Percentiles rank a stretch among this genome's conserved stretches.
Conservation (phyloP, 345 rosid species). For the Eucalyptus polyanthemos region DNA sequence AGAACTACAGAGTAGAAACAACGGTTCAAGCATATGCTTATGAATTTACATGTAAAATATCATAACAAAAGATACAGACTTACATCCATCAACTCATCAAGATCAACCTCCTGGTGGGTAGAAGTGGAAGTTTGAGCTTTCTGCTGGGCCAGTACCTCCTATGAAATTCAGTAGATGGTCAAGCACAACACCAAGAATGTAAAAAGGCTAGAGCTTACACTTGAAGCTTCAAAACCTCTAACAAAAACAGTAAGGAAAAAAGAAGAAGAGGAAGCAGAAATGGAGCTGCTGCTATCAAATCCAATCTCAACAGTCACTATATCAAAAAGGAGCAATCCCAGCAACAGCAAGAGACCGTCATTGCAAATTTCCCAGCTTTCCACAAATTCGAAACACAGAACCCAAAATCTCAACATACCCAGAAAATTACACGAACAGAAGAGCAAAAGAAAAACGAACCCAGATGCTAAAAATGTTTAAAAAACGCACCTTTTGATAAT, state of each 20-base stretch:
- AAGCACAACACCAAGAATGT: background rate
- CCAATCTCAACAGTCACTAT: background rate
- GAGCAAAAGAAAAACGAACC: background rate
- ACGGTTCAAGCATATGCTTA: background rate
- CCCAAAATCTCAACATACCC: background rate
- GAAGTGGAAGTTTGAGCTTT: constrained; percentile 54
- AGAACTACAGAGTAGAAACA: background rate
- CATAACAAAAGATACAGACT: constrained; percentile 2
- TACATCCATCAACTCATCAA: constrained; percentile 96
- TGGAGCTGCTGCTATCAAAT: background rate
- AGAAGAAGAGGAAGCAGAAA: background rate
- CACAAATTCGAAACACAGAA: background rate
- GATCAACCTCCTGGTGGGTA: constrained; percentile 60
- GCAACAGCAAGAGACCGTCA: background rate
- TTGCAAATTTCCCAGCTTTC: background rate
- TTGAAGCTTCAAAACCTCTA: background rate
- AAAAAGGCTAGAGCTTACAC: background rate
- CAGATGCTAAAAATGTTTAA: background rate
- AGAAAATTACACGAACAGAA: background rate
- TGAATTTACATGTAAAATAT: background rate
- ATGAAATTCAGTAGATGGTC: background rate
- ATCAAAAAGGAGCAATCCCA: background rate
- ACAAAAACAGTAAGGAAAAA: background rate
- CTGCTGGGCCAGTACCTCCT: constrained; percentile 68
- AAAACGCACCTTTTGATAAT: constrained; percentile 58